Percentiles rank a stretch among this genome's conserved stretches.
phyloP scores from a whole-genome alignment of 208 protist genomes.

The Blastocrithidia nonstop region DNA sequence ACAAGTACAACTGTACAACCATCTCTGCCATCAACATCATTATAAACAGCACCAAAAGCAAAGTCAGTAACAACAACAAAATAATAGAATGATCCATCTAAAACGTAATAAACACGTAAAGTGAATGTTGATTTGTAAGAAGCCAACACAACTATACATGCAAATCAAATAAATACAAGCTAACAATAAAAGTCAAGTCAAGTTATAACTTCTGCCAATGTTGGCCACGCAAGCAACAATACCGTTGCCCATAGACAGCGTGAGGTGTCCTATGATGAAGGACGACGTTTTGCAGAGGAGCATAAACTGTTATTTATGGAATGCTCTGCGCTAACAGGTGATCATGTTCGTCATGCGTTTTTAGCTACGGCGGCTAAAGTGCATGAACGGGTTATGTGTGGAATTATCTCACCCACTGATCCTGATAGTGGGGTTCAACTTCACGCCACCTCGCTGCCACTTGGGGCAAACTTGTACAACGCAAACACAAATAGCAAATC shows the following conservation, averaged over 20 bases:
- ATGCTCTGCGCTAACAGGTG: constrained; percentile 85
- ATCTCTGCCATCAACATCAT: no score
- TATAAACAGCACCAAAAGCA: no score
- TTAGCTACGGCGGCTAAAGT: constrained; percentile 85
- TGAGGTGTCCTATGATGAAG: constrained; percentile 94
- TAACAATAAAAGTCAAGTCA: no score
- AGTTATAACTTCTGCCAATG: no score
- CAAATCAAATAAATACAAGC: no score
- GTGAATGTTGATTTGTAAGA: no score
- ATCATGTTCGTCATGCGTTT: constrained; percentile 91
- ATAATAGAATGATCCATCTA: no score
- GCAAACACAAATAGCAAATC: constrained; percentile 5
- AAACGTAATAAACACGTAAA: no score
- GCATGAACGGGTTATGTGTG: constrained; percentile 89
- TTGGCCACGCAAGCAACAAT: no score
- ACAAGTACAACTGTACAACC: no score
- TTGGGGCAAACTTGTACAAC: constrained; percentile 4
- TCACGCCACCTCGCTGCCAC: constrained; percentile 27
- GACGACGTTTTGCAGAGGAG: constrained; percentile 88
- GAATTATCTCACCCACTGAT: constrained; percentile 72
- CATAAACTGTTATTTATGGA: constrained; percentile 93
- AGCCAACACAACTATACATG: no score
- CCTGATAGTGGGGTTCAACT: constrained; percentile 72
- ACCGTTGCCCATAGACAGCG: constrained; percentile 87
- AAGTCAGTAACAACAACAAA: no score